phyloP scores from a whole-genome alignment of 2,329 filamentous ascomycete genomes.

The Myriosclerotinia duriaeana region DNA sequence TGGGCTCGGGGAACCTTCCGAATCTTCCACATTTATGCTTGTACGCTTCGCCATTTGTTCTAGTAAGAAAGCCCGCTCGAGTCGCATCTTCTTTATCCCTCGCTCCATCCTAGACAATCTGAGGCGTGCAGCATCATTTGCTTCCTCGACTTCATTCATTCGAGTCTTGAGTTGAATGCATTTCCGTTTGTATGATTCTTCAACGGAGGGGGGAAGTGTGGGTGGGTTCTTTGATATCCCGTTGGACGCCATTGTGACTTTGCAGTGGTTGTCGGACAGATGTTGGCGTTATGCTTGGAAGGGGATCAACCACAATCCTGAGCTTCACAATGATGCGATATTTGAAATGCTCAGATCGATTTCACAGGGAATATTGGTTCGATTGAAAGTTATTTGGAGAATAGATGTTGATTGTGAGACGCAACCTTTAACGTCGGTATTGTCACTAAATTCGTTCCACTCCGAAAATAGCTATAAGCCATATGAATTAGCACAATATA shows the following conservation, averaged over 20 bases:
- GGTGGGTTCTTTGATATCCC: conserved; percentile 49
- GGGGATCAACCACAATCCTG: not conserved
- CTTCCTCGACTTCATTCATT: conserved; percentile 85
- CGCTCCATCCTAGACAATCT: conserved; percentile 78
- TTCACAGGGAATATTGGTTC: not conserved
- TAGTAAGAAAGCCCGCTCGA: conserved; percentile 75
- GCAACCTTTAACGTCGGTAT: not conserved
- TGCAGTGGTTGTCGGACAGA: not conserved
- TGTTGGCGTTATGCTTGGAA: not conserved
- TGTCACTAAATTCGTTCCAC: conserved; percentile 16
- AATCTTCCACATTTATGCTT: conserved; percentile 72
- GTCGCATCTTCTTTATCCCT: conserved; percentile 85
- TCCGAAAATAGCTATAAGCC: conserved; percentile 13
- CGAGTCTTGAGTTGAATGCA: conserved; percentile 92
- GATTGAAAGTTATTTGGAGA: not conserved
- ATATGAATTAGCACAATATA: conserved; percentile 4
- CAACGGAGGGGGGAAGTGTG: conserved; percentile 79
- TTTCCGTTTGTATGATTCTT: conserved; percentile 94
- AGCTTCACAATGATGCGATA: conserved; percentile 5
- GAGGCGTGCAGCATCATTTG: conserved; percentile 80
- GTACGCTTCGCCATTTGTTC: conserved; percentile 74
- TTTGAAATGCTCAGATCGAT: not conserved
- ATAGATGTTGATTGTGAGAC: not conserved
- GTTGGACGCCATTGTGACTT: conserved; percentile 23
- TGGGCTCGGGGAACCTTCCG: conserved; percentile 76